Conservation (phyloP, 176 grass and related monocot species). For the Oryza rufipogon region DNA sequence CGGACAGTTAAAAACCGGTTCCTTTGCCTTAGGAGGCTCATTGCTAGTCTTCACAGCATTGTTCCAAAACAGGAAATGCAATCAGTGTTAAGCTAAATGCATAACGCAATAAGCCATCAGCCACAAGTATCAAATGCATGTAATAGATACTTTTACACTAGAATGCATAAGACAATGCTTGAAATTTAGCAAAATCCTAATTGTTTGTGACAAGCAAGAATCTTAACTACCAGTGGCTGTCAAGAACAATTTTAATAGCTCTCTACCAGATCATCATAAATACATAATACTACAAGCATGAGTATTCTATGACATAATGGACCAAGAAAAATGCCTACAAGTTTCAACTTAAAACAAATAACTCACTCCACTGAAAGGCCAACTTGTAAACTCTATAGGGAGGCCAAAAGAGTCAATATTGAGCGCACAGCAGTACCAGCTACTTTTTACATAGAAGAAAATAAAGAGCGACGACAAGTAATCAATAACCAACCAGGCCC, state of each 20-base stretch:
- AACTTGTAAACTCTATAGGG: background rate
- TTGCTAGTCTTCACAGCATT: slow-evolving; percentile 19
- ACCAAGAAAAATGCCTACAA: background rate
- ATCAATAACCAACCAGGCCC: background rate
- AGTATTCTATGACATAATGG: background rate
- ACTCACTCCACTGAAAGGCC: background rate
- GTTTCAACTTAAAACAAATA: background rate
- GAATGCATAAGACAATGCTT: slow-evolving; percentile 9
- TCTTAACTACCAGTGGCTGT: background rate
- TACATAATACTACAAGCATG: background rate
- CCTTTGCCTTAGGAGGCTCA: slow-evolving; percentile 56
- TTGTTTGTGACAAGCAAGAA: background rate
- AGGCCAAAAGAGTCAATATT: background rate
- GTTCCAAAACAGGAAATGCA: slow-evolving; percentile 9
- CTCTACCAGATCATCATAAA: slow-evolving; percentile 4
- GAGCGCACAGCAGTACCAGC: background rate
- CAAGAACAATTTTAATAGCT: slow-evolving; percentile 12
- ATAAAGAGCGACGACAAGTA: background rate
- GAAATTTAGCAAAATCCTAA: background rate
- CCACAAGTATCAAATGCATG: background rate
- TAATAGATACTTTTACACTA: background rate
- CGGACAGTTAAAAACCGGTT: slow-evolving; percentile 76
- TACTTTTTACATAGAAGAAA: slow-evolving; percentile 14
- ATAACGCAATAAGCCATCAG: background rate
- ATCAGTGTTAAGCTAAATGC: slow-evolving; percentile 14